Conservation (phyloP, 2,329 filamentous ascomycete genomes). For the Knufia petricola region DNA sequence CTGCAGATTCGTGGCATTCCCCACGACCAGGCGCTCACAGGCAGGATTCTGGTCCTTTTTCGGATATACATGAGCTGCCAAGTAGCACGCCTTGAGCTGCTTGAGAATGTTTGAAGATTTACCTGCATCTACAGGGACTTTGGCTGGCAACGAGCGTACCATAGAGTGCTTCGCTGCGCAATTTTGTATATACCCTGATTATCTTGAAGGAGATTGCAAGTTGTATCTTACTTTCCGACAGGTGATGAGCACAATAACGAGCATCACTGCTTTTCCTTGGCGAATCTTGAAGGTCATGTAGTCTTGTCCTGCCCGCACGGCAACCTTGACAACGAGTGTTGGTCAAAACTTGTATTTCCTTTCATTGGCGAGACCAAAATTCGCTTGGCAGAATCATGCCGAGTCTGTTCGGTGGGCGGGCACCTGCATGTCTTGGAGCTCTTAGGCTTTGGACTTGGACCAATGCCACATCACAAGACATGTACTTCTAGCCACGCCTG, state of each 20-base stretch:
- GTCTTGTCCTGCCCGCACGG: too few relatives aligned
- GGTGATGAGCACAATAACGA: too few relatives aligned
- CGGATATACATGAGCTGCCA: constrained; percentile 31
- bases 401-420: too few relatives aligned
- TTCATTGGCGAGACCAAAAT: too few relatives aligned
- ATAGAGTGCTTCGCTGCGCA: not conserved
- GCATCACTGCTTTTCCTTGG: too few relatives aligned
- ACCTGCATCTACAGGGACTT: not conserved
- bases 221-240: not conserved
- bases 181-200: not conserved
- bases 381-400: too few relatives aligned
- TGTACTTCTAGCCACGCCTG: not conserved
- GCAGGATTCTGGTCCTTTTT: constrained; percentile 34
- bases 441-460: too few relatives aligned
- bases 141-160: not conserved
- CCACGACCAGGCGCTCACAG: constrained; percentile 20
- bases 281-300: too few relatives aligned
- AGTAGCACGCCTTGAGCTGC: not conserved
- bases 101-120: not conserved
- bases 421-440: too few relatives aligned
- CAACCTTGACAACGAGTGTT: too few relatives aligned
- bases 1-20: constrained; percentile 14
- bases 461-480: not conserved
- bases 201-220: not conserved
- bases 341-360: too few relatives aligned